phyloP scores from a whole-genome alignment of 768 basidiomycete genomes.

The Mycena haematopus region DNA sequence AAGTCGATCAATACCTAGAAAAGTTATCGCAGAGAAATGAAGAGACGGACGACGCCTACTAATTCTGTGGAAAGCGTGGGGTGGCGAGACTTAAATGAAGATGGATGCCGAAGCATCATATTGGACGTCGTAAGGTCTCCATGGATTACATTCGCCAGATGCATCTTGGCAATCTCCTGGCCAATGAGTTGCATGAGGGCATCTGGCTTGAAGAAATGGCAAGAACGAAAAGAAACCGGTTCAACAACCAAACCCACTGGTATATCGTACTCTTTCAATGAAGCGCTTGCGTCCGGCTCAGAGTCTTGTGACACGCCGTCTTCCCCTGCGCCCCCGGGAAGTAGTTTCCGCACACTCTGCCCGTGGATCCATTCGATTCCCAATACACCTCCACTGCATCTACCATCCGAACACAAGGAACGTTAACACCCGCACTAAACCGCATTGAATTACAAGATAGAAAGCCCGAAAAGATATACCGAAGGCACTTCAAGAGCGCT shows the following conservation, averaged over 20 bases:
- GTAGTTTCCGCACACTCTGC: conserved; percentile 72
- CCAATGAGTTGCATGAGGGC: conserved; percentile 82
- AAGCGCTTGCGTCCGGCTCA: conserved; percentile 39
- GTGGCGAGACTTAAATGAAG: conserved; percentile 33
- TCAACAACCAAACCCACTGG: conserved; percentile 58
- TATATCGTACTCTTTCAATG: conserved; percentile 58
- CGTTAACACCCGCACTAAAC: conserved; percentile 76
- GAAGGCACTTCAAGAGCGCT: conserved; percentile 79
- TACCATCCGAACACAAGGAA: conserved; percentile 88
- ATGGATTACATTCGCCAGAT: conserved; percentile 86
- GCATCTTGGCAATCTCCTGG: conserved; percentile 86
- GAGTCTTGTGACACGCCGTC: conserved; percentile 42
- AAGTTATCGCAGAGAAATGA: neutral
- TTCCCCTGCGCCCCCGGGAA: conserved; percentile 75
- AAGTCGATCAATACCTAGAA: conserved; percentile 91
- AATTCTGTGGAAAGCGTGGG: conserved; percentile 44
- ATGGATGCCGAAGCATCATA: conserved; percentile 85
- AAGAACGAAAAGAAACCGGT: neutral
- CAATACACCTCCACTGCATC: conserved; percentile 78
- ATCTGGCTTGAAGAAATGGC: conserved; percentile 50
- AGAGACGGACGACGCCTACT: conserved; percentile 40
- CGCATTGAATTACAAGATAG: neutral
- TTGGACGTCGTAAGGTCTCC: conserved; percentile 98
- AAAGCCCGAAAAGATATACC: conserved; percentile 47
- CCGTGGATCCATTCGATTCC: conserved; percentile 95